Base-by-base conservation (phyloP, 441 rosid genomes). In the Pelargonium cotyledonis region DNA sequence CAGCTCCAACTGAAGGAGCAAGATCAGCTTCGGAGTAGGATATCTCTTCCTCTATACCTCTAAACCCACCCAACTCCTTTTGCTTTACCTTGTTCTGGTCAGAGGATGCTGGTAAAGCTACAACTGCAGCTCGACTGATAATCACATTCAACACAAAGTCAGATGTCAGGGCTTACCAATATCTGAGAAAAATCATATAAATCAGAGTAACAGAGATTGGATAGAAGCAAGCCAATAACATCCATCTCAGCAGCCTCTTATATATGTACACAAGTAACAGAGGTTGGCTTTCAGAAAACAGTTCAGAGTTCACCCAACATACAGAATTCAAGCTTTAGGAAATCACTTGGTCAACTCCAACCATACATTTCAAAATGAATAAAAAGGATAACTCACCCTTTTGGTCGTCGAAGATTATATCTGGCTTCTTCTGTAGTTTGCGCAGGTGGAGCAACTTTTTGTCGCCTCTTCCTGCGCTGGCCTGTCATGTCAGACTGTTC, bases 381-480 rank as follows among this genome's bases (percentile, higher is more conserved):
- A 35, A 43, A 67, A 63, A 41, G 29, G 65, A 51, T 16, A 73
- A 76, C 82, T 77, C 72, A 92, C 97, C 66, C 79, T 80, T 83
- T 85, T 21, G 86, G 84, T 65, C 86, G 84, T 74, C 98, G 88
- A 68, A 95, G 85, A 79, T 92, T 85, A 73, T 95, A 95, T 73
- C 89, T 83, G 66, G 43, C 74, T 78, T 77, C 85, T 21, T 71
- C 87, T 18, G 80, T 80, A 71, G 78, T 57, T 75, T 68, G 85
- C 72, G 68, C 67, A 15, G 75, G 70, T 9, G 81, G 21, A 76
- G 78, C 81, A 78, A 76, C 83, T 75, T 80, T 90, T 64, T 83
- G 91, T 68, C 82, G 81, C 68, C 96, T 89, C 84, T 83, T 91
- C 78, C 83, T 82, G 10, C 71, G 86, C 74, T 85, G 82, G 49